phyloP scores from a whole-genome alignment of 768 basidiomycete species.

The Peribolospora kevripleyi region DNA sequence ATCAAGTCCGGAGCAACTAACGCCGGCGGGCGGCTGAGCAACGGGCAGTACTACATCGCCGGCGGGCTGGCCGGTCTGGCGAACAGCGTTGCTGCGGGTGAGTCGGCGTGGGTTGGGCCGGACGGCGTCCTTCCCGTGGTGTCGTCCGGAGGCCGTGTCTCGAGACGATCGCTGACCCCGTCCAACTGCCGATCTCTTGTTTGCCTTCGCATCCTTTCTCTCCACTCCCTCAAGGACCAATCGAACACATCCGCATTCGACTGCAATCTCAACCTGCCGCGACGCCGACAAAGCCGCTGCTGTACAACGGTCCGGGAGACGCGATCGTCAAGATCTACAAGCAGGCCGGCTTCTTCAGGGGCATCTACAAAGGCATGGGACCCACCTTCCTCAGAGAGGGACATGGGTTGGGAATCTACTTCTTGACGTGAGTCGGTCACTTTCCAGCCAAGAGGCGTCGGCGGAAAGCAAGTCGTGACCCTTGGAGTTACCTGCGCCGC shows the following conservation, averaged over 20 bases:
- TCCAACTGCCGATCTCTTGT: too few species aligned
- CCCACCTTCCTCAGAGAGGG: conserved; percentile 66
- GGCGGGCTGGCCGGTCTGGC: conserved; percentile 66
- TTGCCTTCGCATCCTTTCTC: too few species aligned
- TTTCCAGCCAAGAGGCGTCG: too few species aligned
- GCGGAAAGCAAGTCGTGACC: too few species aligned
- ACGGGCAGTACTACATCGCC: conserved; percentile 40
- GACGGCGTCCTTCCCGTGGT: too few species aligned
- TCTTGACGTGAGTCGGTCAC: conserved; percentile 28
- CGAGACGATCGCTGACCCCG: too few species aligned
- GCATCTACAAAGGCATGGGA: conserved; percentile 74
- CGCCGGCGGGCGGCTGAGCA: conserved; percentile 33
- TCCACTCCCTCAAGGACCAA: conserved; percentile 32
- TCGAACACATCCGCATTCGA: conserved; percentile 93
- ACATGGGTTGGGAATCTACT: conserved; percentile 64
- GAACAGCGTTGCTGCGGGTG: conserved; percentile 55
- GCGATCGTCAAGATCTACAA: conserved; percentile 60
- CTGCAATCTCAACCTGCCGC: conserved; percentile 67
- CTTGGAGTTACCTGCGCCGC: too few species aligned
- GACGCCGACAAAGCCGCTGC: conserved; percentile 23
- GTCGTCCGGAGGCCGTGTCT: too few species aligned
- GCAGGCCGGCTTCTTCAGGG: conserved; percentile 39
- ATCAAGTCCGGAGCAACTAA: conserved; percentile 22
- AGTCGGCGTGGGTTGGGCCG: too few species aligned
- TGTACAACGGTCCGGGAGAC: conserved; percentile 64